Evolutionary conservation across 2,329 filamentous ascomycete genomes (phyloP).

Genomic region (Geoglossum cookeanum): DNA sequence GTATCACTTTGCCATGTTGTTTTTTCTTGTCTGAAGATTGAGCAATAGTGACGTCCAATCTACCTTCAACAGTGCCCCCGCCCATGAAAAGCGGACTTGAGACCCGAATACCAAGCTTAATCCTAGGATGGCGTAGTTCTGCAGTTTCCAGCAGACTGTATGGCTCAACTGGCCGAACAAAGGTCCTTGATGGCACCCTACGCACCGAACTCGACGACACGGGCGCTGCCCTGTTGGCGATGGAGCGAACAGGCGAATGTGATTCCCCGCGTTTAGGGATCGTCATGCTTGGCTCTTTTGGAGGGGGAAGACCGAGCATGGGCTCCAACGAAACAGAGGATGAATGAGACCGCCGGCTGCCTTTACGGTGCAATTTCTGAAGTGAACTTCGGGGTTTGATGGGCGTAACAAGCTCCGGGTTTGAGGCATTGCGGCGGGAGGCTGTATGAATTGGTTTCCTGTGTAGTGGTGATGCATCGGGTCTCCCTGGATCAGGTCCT

Average conservation of each 20-base stretch:
- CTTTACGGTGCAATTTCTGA: neutral
- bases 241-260: slow-evolving; percentile 28
- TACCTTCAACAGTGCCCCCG: slow-evolving; percentile 33
- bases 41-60: slow-evolving; percentile 28
- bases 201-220: slow-evolving; percentile 23
- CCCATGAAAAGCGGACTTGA: slow-evolving; percentile 34
- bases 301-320: neutral
- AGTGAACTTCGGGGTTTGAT: neutral
- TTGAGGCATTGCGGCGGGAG: neutral
- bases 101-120: slow-evolving; percentile 29
- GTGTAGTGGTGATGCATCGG: neutral
- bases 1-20: slow-evolving; percentile 22
- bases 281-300: slow-evolving; percentile 8
- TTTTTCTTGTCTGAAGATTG: slow-evolving; percentile 24
- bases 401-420: neutral
- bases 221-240: slow-evolving; percentile 22
- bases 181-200: slow-evolving; percentile 28
- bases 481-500: neutral
- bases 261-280: slow-evolving; percentile 27
- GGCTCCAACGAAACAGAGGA: neutral
- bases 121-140: slow-evolving; percentile 27
- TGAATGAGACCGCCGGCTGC: neutral
- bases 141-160: slow-evolving; percentile 31
- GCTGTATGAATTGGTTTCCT: neutral
- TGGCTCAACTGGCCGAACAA: slow-evolving; percentile 26